A percentile compares a stretch with the other conserved stretches of the same genome.
These are phyloP conservation scores for Biscogniauxia marginata DNA, from an alignment of 2,329 filamentous ascomycete species.

Conservation along the genomic window DNA sequence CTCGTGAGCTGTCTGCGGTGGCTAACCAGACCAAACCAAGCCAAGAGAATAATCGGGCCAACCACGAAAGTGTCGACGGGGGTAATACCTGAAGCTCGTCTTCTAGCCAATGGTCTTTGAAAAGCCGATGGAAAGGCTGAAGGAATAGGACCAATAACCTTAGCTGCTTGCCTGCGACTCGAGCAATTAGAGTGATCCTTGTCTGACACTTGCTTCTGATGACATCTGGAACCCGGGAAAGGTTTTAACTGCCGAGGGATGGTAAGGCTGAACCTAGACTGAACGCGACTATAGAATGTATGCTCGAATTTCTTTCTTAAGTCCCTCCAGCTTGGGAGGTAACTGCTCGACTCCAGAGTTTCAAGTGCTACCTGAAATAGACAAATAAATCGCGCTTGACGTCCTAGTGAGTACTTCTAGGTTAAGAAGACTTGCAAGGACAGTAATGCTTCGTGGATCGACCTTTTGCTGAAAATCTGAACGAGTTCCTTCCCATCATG, in stretches of 20 bases:
- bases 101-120: not conserved
- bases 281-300: not conserved
- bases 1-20: not conserved
- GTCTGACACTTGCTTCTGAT: not conserved
- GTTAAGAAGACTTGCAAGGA: constrained; percentile 7
- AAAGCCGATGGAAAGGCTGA: not conserved
- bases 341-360: not conserved
- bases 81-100: not conserved
- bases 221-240: not conserved
- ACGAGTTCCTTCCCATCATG: not conserved
- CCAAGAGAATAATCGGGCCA: not conserved
- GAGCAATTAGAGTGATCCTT: not conserved
- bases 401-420: not conserved
- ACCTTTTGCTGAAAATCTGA: constrained; percentile 3
- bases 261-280: not conserved
- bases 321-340: not conserved
- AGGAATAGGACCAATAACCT: not conserved
- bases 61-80: not conserved
- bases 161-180: not conserved
- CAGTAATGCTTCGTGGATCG: constrained; percentile 7
- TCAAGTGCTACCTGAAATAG: not conserved
- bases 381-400: not conserved
- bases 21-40: not conserved
- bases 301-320: not conserved
- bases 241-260: not conserved